Evolutionary conservation across 2,329 filamentous ascomycete genomes (phyloP), one percentile per base, ranked within the genome.

Genomic region (Beauveria scarabaeidicola): DNA sequence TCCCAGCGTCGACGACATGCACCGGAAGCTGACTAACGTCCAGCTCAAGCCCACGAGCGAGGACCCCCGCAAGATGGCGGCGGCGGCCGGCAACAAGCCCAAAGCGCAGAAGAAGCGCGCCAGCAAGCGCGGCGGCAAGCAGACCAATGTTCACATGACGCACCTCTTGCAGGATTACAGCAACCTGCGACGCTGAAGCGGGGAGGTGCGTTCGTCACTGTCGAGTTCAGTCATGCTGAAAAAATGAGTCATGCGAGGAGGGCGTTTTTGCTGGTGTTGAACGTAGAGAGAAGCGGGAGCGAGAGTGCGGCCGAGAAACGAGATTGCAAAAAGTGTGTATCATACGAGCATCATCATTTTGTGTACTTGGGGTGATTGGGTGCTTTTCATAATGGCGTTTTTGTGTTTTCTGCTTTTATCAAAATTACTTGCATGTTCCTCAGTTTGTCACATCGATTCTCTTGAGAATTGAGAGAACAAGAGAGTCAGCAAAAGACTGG

Each of bases 71-170:
- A 70, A 77, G 83, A 52, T 65, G 6, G 67, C 63, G 40, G 64
- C 68, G 54, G 68, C 61, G 1, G 66, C 64, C 17, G 76, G 81
- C 23, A 82, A 80, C 62, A 84, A 82, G 70, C 75, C 86, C 65
- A 89, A 90, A 76, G 87, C 88, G 75, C 85, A 86, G 73, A 89
- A 90, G 75, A 90, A 89, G 71, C 79, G 85, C 48, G 76, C 78
- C 27, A 74, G 75, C 65, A 83, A 90, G 64, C 82, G 86, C 61
- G 84, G 84, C 46, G 89, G 88, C 64, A 94, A 92, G 80, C 86
- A 88, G 60, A 95, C 90, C 27, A 96, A 96, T 70, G 85, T 85
- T 29, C 91, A 96, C 71, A 95, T 96, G 91, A 80, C 81, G 66
- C 85, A 87, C 64, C 81, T 96, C 61, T 79, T 96, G 69, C 87